These are phyloP conservation scores for Gamsiella multidivaricata DNA, from an alignment of 192 early-diverging fungal species.

Conservation along the genomic window DNA sequence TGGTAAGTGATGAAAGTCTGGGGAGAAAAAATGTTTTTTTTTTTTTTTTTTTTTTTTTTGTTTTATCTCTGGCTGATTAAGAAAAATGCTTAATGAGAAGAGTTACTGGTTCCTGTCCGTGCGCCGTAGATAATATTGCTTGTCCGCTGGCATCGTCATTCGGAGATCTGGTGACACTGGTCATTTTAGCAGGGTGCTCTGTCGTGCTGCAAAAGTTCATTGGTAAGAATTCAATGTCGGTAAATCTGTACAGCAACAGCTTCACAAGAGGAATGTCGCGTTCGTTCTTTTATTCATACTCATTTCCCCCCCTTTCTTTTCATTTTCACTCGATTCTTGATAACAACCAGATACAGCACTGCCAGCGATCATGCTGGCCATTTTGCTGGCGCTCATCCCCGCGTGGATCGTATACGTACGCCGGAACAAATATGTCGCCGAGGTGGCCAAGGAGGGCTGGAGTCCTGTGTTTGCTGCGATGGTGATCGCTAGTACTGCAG, in stretches of 20 bases:
- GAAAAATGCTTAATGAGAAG: no score
- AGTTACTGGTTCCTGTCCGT: no score
- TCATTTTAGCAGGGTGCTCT: slow-evolving; percentile 68
- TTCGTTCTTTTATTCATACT: neutral
- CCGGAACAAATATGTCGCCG: slow-evolving; percentile 68
- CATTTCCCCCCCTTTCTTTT: neutral
- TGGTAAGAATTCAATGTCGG: slow-evolving; percentile 46
- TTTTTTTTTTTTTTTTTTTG: neutral
- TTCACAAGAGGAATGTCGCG: no score
- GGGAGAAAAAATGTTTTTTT: neutral
- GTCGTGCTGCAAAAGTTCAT: slow-evolving; percentile 58
- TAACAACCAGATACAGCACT: slow-evolving; percentile 41
- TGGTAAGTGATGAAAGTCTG: slow-evolving; percentile 50
- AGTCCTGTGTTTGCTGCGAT: slow-evolving; percentile 79
- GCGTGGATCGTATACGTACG: slow-evolving; percentile 62
- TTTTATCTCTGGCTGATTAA: no score
- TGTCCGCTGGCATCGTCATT: slow-evolving; percentile 78
- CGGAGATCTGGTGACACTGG: slow-evolving; percentile 78
- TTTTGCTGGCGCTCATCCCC: slow-evolving; percentile 52
- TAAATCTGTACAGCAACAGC: no score
- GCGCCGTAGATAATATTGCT: slow-evolving; percentile 65
- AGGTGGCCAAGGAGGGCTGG: slow-evolving; percentile 77
- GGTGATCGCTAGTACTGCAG: slow-evolving; percentile 72
- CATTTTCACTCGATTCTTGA: slow-evolving; percentile 2
- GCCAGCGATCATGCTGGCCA: slow-evolving; percentile 53